Conservation (phyloP, 352 stramenopile species). For the Plasmopara muralis region DNA sequence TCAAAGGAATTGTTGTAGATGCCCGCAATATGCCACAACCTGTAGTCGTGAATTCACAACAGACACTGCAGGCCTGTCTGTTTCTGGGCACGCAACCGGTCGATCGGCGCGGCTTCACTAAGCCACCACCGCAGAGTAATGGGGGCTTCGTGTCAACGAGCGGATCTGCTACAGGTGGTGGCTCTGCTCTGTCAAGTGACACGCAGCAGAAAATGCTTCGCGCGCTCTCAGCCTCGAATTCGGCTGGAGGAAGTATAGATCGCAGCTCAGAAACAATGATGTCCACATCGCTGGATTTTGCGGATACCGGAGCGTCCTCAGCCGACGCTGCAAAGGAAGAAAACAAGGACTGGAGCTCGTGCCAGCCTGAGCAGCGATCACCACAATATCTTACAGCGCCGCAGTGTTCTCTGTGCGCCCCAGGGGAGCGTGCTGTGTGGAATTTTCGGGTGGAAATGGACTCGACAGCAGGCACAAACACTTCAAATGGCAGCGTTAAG, state of each 20-base stretch:
- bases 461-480: constrained; percentile 34
- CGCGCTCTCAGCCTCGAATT: constrained; percentile 48
- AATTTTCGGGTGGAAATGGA: constrained; percentile 88
- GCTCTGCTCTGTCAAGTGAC: constrained; percentile 44
- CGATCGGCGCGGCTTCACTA: constrained; percentile 79
- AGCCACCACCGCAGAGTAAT: constrained; percentile 81
- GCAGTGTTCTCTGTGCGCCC: constrained; percentile 71
- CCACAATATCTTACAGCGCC: constrained; percentile 55
- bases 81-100: constrained; percentile 83
- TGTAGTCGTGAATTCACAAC: constrained; percentile 81
- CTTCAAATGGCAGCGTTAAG: constrained; percentile 48
- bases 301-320: constrained; percentile 48
- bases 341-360: constrained; percentile 87
- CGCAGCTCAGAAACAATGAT: constrained; percentile 60
- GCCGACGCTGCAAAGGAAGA: constrained; percentile 66
- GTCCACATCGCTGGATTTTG: constrained; percentile 45
- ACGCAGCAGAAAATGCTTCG: constrained; percentile 50
- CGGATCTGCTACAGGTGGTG: constrained; percentile 20
- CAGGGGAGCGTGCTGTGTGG: constrained; percentile 79
- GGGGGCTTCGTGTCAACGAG: constrained; percentile 71
- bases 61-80: constrained; percentile 81
- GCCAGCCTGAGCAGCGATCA: constrained; percentile 73
- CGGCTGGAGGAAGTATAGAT: constrained; percentile 39
- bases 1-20: constrained; percentile 85
- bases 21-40: constrained; percentile 82